Evolutionary conservation across 768 basidiomycete genomes (phyloP), one percentile per base, ranked within the genome.

Genomic region (Trametes punicea): DNA sequence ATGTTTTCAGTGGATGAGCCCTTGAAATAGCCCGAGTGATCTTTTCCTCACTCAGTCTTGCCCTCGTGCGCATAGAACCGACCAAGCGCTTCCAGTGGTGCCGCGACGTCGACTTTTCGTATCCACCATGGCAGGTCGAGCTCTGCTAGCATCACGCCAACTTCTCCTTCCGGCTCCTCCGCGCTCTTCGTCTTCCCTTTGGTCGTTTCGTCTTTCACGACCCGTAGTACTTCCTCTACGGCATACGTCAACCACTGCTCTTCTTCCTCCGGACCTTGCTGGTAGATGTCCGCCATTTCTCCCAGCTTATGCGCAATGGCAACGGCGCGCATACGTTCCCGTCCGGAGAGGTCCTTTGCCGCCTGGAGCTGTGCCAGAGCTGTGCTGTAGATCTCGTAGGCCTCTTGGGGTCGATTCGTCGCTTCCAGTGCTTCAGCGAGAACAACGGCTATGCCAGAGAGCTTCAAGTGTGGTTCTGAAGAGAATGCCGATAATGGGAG

Each of bases 61-160:
- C 82, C 85, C 31, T 71, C 71, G 30, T 74, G 71, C 4, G 80
- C 78, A 59, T 88, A 87, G 49, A 83, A 82, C 4, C 77, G 72
- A 1, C 81, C 88, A 4, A 90, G 74, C 0, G 84, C 81, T 62
- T 87, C 86, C 30, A 89, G 73, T 1, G 86, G 87, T 9, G 85
- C 83, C 18, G 81, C 84, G 23, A 89, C 69, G 60, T 88, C 84
- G 20, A 78, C 75, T 53, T 73, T 76, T 8, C 74, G 73, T 44
- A 79, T 79, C 88, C 87, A 88, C 18, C 65, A 56, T 1, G 88
- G 87, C 46, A 88, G 61, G 13, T 75, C 74, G 20, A 89, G 71
- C 50, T 82, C 81, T 1, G 78, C 58, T 41, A 68, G 55, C 26
- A 64, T 65, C 48, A 56, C 25, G 11, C 51, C 57, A 2, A 23